Evolutionary conservation across 768 basidiomycete genomes (phyloP).

Genomic region (Ramaria rubella): DNA sequence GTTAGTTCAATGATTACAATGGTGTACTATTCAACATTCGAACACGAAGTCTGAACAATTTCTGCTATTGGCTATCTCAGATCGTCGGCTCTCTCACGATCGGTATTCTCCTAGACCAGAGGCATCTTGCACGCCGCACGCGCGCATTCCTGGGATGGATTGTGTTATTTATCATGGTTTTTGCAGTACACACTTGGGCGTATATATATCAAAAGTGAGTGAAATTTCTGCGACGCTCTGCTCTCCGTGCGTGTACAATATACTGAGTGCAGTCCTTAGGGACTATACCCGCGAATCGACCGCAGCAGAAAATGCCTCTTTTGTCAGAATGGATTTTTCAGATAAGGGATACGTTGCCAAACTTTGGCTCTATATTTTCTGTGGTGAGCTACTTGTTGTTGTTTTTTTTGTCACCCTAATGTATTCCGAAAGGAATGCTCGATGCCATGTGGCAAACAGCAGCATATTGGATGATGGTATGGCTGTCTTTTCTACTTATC

Average conservation of each 20-base stretch:
- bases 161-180: constrained; percentile 55
- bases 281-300: constrained; percentile 52
- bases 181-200: constrained; percentile 67
- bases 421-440: constrained; percentile 66
- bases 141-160: constrained; percentile 69
- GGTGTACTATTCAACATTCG: constrained; percentile 76
- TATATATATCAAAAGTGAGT: constrained; percentile 68
- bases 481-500: neutral
- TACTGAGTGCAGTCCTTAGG: constrained; percentile 22
- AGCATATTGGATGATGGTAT: constrained; percentile 66
- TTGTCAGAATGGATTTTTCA: constrained; percentile 50
- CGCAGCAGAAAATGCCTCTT: constrained; percentile 19
- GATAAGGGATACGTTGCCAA: constrained; percentile 48
- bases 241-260: neutral
- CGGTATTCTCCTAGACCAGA: constrained; percentile 59
- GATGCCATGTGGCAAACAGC: constrained; percentile 85
- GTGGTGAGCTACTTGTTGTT: constrained; percentile 10
- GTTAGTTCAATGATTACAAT: constrained; percentile 78
- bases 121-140: constrained; percentile 48
- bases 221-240: neutral
- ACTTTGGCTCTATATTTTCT: constrained; percentile 36
- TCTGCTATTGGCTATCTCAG: constrained; percentile 76
- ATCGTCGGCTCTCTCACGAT: constrained; percentile 70
- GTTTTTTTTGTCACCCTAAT: constrained; percentile 20
- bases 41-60: constrained; percentile 66